Conservation (phyloP, 2,329 filamentous ascomycete genomes). For the Fusarium humuli region DNA sequence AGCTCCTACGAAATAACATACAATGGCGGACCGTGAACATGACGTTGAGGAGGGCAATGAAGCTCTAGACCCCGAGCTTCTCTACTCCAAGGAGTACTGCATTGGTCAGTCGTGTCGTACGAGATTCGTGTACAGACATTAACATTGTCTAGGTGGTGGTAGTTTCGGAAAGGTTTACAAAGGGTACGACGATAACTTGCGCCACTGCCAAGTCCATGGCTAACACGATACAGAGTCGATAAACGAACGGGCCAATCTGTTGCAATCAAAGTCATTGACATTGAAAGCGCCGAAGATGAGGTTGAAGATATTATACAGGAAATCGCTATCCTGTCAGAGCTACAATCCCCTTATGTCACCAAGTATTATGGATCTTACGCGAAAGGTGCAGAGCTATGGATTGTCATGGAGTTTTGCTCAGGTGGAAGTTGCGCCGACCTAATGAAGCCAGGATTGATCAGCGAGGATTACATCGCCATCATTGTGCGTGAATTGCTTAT, state of each 20-base stretch:
- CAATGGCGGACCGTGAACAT: slow-evolving; percentile 63
- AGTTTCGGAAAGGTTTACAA: slow-evolving; percentile 99
- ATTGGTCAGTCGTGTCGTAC: slow-evolving; percentile 69
- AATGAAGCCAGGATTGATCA: slow-evolving; percentile 91
- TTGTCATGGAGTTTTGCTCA: slow-evolving; percentile 99
- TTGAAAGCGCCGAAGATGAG: slow-evolving; percentile 98
- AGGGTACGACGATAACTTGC: slow-evolving; percentile 68
- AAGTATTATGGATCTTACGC: slow-evolving; percentile 98
- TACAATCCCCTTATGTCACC: slow-evolving; percentile 95
- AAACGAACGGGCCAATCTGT: slow-evolving; percentile 93
- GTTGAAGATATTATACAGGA: slow-evolving; percentile 99
- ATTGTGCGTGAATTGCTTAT: slow-evolving; percentile 90
- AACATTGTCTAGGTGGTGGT: slow-evolving; percentile 76
- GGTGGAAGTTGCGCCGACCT: slow-evolving; percentile 96
- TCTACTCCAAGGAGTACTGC: slow-evolving; percentile 94
- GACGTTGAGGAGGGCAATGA: slow-evolving; percentile 62
- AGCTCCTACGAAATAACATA: slow-evolving; percentile 25
- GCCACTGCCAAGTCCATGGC: background rate
- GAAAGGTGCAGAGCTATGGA: slow-evolving; percentile 97
- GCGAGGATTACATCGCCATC: slow-evolving; percentile 97
- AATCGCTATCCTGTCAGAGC: slow-evolving; percentile 95
- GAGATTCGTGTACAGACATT: background rate
- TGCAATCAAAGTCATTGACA: slow-evolving; percentile 98
- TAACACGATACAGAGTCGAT: slow-evolving; percentile 74
- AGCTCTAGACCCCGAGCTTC: slow-evolving; percentile 81